These are phyloP conservation scores for Wickerhamiella cacticola DNA, from an alignment of 805 yeast genomes.

Conservation along the genomic window DNA sequence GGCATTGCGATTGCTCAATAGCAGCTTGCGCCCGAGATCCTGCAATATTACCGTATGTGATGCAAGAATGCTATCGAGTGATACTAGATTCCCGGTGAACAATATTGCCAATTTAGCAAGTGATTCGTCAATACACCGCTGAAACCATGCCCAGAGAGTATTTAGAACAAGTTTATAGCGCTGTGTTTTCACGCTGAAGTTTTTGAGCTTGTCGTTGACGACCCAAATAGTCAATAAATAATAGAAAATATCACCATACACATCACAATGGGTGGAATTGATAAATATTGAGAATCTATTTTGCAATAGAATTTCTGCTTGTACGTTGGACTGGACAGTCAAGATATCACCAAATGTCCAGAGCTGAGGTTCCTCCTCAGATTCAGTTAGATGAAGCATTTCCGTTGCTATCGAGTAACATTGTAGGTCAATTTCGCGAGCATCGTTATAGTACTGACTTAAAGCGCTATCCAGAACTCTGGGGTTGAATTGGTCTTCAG, in stretches of 20 bases:
- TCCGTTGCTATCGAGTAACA: background rate
- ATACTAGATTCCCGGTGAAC: background rate
- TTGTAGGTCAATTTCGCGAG: background rate
- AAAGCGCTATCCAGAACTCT: background rate
- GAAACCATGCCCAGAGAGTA: conserved; percentile 16
- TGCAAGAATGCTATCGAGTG: background rate
- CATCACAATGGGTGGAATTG: conserved; percentile 12
- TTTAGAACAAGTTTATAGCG: conserved; percentile 13
- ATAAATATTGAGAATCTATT: conserved; percentile 9
- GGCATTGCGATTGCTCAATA: background rate
- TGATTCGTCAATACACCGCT: conserved; percentile 11
- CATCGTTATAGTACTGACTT: conserved; percentile 2
- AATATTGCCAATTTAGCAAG: conserved; percentile 5
- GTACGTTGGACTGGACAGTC: background rate
- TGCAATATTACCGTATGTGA: background rate
- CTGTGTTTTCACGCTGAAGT: conserved; percentile 1
- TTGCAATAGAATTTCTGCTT: background rate
- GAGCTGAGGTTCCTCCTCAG: background rate
- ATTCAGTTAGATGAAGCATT: background rate
- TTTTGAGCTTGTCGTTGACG: conserved; percentile 7
- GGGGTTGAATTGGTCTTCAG: background rate
- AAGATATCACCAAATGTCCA: conserved; percentile 6
- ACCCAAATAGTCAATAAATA: conserved; percentile 12
- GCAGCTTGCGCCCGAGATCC: conserved; percentile 4
- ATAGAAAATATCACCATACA: conserved; percentile 13